Evolutionary conservation across 306 rosid species (phyloP), one percentile per base, ranked within the genome.

Genomic region (Ziziphus jujuba): DNA sequence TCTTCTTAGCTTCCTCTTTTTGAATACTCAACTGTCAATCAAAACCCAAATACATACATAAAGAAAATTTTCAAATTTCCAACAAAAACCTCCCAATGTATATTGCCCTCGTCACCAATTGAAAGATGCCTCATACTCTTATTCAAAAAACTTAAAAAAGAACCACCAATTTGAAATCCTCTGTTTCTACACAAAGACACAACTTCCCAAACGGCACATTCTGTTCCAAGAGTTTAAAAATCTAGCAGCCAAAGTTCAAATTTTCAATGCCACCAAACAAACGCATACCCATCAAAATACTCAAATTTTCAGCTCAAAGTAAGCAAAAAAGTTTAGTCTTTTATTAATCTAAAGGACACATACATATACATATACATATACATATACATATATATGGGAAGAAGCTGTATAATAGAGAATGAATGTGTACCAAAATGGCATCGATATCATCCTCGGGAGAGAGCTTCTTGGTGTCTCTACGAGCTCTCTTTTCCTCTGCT

Each of bases 361-460:
- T 40, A 50, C 22, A 5, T 16, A 16, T 5, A 36, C 43, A 36
- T 56, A 48, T 56, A 0, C 11, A 14, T 0, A 40, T 2, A 40
- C 4, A 8, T 24, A 54, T 17, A 21, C 16, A 2, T 19, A 45
- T 24, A n/a, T 13, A 52, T 20, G 35, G 28, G 25, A 55, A 8
- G 12, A 11, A 15, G 60, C 2, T 3, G 6, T 10, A 9, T 36
- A 54, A 35, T 10, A 62, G 50, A 43, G 23, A 62, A 20, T 21
- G 65, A 59, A 59, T 49, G 6, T 49, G 6, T 77, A 92, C 98
- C 83, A 93, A 69, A 66, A 93, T 93, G 78, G 97, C 93, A 54
- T 93, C 98, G 77, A 93, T 93, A 65, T 93, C 97, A 40, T 93
- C 98, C 52, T 93, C 98, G 15, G 98, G 98, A 67, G 97, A 93